Evolutionary conservation across 23 red algal species (phyloP).

Genomic region (Cyanidioschyzon merolae): DNA sequence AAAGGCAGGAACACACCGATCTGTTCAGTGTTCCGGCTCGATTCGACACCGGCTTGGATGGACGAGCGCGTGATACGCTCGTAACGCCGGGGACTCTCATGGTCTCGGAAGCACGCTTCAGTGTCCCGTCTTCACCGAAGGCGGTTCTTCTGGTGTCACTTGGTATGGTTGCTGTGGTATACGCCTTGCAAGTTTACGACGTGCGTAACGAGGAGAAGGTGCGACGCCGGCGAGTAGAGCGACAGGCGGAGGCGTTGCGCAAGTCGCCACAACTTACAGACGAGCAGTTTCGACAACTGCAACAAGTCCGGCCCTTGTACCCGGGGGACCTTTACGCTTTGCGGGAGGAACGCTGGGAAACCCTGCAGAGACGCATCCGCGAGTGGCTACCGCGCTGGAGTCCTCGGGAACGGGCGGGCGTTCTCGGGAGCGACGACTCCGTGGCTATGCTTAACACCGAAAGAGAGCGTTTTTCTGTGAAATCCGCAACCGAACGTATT

Average conservation of each 20-base stretch:
- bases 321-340: background rate
- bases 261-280: background rate
- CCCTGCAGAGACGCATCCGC: background rate
- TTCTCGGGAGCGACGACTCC: too few relatives aligned
- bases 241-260: background rate
- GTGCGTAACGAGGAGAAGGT: background rate
- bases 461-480: too few relatives aligned
- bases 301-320: background rate
- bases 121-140: background rate
- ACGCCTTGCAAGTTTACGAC: background rate
- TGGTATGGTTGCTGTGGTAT: background rate
- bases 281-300: background rate
- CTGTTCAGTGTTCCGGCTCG: background rate
- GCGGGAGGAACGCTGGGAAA: background rate
- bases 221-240: background rate
- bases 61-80: too few relatives aligned
- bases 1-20: background rate
- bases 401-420: background rate
- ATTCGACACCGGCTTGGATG: background rate
- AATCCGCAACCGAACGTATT: too few relatives aligned
- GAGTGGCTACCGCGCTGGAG: background rate
- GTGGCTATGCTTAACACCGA: too few relatives aligned
- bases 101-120: too few relatives aligned
- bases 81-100: too few relatives aligned
- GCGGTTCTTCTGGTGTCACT: background rate